A percentile compares a stretch with the other conserved stretches of the same genome.
Evolutionary conservation across 2,329 filamentous ascomycete species (phyloP).

Genomic region (Incumbomyces delicatus): DNA sequence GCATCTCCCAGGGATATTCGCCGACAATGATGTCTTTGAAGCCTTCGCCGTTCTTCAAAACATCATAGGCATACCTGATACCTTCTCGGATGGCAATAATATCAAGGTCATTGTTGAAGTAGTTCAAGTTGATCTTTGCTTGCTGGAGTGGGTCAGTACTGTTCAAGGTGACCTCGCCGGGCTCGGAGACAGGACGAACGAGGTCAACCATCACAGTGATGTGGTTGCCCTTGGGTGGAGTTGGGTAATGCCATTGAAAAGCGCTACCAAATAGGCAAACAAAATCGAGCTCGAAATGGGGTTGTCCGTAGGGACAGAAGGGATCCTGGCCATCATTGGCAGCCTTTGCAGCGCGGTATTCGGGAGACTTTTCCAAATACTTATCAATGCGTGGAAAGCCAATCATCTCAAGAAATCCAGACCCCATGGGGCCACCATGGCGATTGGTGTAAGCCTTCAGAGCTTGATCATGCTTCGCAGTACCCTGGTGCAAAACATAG

Average conservation of each 20-base stretch:
- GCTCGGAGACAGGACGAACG: constrained; percentile 38
- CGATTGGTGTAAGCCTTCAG: constrained; percentile 29
- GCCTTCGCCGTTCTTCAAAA: constrained; percentile 48
- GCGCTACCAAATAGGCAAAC: constrained; percentile 47
- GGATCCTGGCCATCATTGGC: constrained; percentile 39
- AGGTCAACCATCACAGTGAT: constrained; percentile 49
- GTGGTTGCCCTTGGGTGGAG: constrained; percentile 38
- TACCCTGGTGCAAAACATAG: constrained; percentile 29
- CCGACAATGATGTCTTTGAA: constrained; percentile 36
- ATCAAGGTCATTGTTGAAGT: constrained; percentile 40
- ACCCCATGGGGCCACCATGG: constrained; percentile 32
- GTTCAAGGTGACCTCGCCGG: constrained; percentile 34
- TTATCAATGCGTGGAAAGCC: constrained; percentile 50
- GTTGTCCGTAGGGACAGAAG: constrained; percentile 47
- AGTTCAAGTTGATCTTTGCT: constrained; percentile 36
- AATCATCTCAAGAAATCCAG: constrained; percentile 41
- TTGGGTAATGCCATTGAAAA: constrained; percentile 42
- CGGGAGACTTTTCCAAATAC: constrained; percentile 38
- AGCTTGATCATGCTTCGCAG: constrained; percentile 26
- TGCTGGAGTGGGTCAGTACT: constrained; percentile 30
- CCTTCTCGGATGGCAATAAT: constrained; percentile 52
- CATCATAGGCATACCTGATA: constrained; percentile 44
- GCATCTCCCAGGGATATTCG: constrained; percentile 53
- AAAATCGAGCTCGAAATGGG: constrained; percentile 55
- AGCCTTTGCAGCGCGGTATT: constrained; percentile 38